Percentiles rank a stretch among this genome's conserved stretches.
These are phyloP conservation scores for Chalaropsis ovoidea DNA, from an alignment of 2,329 filamentous ascomycete genomes.

Conservation along the genomic window DNA sequence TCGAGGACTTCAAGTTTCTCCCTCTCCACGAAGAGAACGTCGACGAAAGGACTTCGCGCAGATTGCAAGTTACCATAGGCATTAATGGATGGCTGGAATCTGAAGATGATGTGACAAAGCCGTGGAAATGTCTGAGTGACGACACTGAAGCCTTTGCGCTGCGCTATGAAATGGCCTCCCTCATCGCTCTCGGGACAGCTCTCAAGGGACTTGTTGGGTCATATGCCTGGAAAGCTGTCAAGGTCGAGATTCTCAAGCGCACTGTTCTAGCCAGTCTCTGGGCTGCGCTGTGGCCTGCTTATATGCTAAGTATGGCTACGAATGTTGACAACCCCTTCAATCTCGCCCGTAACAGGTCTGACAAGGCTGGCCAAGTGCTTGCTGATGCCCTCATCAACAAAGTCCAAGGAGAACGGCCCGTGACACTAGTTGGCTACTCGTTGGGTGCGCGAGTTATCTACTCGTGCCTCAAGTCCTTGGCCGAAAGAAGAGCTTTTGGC, in stretches of 20 bases:
- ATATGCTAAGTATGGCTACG: constrained; percentile 54
- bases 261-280: constrained; percentile 59
- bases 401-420: constrained; percentile 69
- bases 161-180: constrained; percentile 67
- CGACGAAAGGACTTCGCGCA: constrained; percentile 27
- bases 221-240: constrained; percentile 64
- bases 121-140: constrained; percentile 65
- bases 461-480: constrained; percentile 65
- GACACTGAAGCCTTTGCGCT: constrained; percentile 75
- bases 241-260: constrained; percentile 62
- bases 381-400: constrained; percentile 75
- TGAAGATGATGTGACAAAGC: constrained; percentile 63
- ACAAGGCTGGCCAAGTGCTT: constrained; percentile 69
- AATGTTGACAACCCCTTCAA: constrained; percentile 74
- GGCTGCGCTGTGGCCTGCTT: constrained; percentile 60
- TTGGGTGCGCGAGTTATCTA: constrained; percentile 75
- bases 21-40: constrained; percentile 44
- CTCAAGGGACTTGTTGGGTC: constrained; percentile 62
- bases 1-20: constrained; percentile 71
- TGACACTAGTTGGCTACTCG: constrained; percentile 73
- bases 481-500: constrained; percentile 69
- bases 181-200: constrained; percentile 65
- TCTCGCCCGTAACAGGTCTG: constrained; percentile 63
- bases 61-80: constrained; percentile 71
- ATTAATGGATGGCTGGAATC: constrained; percentile 77